Base-by-base conservation (phyloP, 306 rosid species). In the Nissolia schottii region DNA sequence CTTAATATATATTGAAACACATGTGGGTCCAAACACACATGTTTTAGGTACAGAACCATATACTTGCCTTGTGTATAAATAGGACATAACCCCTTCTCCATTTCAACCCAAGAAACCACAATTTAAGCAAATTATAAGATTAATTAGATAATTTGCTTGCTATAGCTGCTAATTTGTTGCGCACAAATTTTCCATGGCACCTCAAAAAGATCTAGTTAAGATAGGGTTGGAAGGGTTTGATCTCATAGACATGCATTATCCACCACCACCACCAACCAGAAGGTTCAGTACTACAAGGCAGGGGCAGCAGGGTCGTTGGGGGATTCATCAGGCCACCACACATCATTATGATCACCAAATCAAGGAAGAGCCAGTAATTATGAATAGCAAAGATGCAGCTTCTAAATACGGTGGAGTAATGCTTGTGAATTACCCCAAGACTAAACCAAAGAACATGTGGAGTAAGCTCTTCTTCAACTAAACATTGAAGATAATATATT, bases 161-260 rank as follows among this genome's bases (percentile, higher is more conserved):
- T 18, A 27, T 2, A 76, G 15, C 14, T 27, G 45, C 2, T 37
- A 37, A 37, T 37, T 74, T 29, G 35, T 29, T 1, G 1, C 60
- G 55, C 4, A 60, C 37, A 46, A 1, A 43, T 2, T 32, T 18
- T 46, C 0, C 53, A 78, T 81, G 85, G 79, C 76, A 57, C 22
- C 43, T 18, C 62, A 77, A 29, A 12, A 28, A 45, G 79, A 77
- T 66, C 85, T 82, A 77, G 77, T 9, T n/a, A 82, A 77, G 41
- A 63, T 77, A 61, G 82, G 80, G 32, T 1, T 20, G 38, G 82
- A 82, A 54, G 82, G 80, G 0, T 82, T 82, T 67, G 74, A 27
- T 48, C 16, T 79, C 11, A 67, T 79, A 14, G 83, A 79, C 7
- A 49, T 11, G 18, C 58, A 56, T 45, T 79, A 73, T 49, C 58